Percentiles rank a stretch among this genome's conserved stretches.
Evolutionary conservation across 2,329 filamentous ascomycete genomes (phyloP).

Genomic region (Aspergillus melleus): DNA sequence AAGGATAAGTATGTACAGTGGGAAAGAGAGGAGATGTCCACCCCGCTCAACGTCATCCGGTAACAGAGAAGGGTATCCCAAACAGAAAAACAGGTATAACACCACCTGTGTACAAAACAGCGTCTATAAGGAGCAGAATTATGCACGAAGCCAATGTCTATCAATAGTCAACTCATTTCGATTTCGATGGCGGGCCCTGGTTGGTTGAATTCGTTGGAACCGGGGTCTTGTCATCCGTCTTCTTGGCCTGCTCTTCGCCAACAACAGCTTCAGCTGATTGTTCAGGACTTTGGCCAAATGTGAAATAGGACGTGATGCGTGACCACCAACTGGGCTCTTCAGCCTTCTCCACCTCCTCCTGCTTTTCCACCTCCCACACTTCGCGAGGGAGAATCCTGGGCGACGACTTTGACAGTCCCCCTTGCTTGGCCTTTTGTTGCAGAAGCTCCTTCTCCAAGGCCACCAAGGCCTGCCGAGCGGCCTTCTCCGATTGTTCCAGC

Average conservation of each 20-base stretch:
- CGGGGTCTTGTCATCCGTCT: not conserved
- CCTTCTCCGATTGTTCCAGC: constrained; percentile 53
- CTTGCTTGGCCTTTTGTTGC: constrained; percentile 40
- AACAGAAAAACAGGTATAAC: constrained; percentile 8
- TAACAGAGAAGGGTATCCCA: constrained; percentile 19
- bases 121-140: not conserved
- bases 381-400: constrained; percentile 41
- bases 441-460: constrained; percentile 50
- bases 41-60: not conserved
- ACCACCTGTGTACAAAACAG: not conserved
- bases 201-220: not conserved
- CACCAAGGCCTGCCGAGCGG: constrained; percentile 41
- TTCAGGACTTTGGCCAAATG: constrained; percentile 22
- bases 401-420: constrained; percentile 27
- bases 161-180: constrained; percentile 2
- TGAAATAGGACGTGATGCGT: constrained; percentile 34
- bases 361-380: constrained; percentile 38
- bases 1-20: constrained; percentile 1
- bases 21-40: constrained; percentile 6
- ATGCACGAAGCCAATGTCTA: not conserved
- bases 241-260: constrained; percentile 4
- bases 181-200: not conserved
- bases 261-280: constrained; percentile 12
- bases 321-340: constrained; percentile 35
- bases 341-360: constrained; percentile 25